Percentiles rank a stretch among this genome's conserved stretches.
These are phyloP conservation scores for Spergularia bocconei DNA, from an alignment of 148 eudicot species.

Conservation along the genomic window DNA sequence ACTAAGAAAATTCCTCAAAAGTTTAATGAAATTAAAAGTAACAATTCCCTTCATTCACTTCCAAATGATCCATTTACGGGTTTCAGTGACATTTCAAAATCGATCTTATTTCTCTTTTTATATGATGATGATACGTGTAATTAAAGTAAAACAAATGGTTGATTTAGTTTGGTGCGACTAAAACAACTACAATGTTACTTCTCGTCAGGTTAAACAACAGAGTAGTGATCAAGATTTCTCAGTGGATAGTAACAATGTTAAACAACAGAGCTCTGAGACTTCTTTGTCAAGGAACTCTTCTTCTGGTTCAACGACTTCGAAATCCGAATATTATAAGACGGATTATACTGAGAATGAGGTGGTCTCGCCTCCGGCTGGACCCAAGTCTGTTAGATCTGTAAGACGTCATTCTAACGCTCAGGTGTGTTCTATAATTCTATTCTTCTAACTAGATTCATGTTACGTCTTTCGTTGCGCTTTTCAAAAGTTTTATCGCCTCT, in stretches of 20 bases:
- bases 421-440: background rate
- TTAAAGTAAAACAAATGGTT: too few relatives aligned
- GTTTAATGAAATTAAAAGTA: too few relatives aligned
- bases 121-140: too few relatives aligned
- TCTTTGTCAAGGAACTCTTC: constrained; percentile 35
- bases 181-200: too few relatives aligned
- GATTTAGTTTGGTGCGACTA: too few relatives aligned
- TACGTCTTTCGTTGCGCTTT: too few relatives aligned
- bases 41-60: too few relatives aligned
- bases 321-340: background rate
- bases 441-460: too few relatives aligned
- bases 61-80: too few relatives aligned
- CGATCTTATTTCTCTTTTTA: too few relatives aligned
- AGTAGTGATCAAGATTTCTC: background rate
- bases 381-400: constrained; percentile 22
- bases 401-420: background rate
- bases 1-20: too few relatives aligned
- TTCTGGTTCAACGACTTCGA: background rate
- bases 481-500: background rate
- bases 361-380: constrained; percentile 21
- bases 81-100: too few relatives aligned
- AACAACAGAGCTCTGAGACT: background rate
- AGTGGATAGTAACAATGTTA: background rate
- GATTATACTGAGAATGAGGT: constrained; percentile 13
- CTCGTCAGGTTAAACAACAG: background rate